Percentiles rank a stretch among this genome's conserved stretches.
Evolutionary conservation across 768 basidiomycete species (phyloP).

Genomic region (Russula abietina): DNA sequence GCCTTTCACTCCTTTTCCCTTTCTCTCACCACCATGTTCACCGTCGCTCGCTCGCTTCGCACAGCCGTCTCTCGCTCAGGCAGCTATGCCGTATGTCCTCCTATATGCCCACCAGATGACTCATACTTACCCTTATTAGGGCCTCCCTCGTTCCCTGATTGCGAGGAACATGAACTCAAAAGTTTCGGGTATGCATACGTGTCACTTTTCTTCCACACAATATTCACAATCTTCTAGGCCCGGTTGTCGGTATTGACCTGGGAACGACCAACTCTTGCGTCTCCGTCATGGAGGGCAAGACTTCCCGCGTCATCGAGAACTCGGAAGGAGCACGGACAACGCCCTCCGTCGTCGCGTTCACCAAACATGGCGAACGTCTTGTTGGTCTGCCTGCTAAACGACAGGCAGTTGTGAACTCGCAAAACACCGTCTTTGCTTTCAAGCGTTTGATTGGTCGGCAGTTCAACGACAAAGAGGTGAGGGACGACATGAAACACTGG

Average conservation of each 20-base stretch:
- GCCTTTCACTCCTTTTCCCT: conserved; percentile 1
- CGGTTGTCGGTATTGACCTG: conserved; percentile 95
- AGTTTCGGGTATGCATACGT: conserved; percentile 61
- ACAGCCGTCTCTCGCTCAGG: conserved; percentile 52
- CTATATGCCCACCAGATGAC: background rate
- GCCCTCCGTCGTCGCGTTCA: conserved; percentile 97
- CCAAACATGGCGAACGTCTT: conserved; percentile 94
- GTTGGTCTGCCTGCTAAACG: conserved; percentile 96
- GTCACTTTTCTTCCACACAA: background rate
- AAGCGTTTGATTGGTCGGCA: conserved; percentile 94
- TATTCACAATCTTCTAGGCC: conserved; percentile 41
- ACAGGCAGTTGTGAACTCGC: conserved; percentile 91
- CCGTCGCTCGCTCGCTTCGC: conserved; percentile 61
- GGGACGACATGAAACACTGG: conserved; percentile 86
- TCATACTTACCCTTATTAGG: conserved; percentile 35
- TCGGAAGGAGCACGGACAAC: conserved; percentile 96
- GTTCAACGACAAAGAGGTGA: conserved; percentile 89
- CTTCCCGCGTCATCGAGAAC: conserved; percentile 93
- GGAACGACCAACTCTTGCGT: conserved; percentile 92
- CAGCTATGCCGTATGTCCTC: conserved; percentile 51
- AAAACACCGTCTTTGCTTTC: conserved; percentile 91
- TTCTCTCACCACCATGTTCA: conserved; percentile 53
- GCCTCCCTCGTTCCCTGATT: conserved; percentile 63
- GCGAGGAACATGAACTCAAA: conserved; percentile 95
- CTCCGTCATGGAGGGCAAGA: conserved; percentile 93